phyloP scores from a whole-genome alignment of 1,139 yeast genomes.

The Insectozyma bohioensis region DNA sequence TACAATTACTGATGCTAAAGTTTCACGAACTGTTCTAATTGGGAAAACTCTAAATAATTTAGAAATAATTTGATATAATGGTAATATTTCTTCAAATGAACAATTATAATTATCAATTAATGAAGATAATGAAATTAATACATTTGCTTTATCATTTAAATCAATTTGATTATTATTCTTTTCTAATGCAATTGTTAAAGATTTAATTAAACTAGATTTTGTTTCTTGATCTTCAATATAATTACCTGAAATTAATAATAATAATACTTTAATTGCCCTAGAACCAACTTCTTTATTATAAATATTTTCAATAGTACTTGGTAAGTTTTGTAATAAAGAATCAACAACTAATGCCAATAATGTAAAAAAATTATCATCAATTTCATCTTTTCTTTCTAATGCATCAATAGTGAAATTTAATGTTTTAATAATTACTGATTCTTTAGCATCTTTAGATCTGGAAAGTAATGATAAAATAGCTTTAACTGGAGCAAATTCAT shows the following conservation, averaged over 20 bases:
- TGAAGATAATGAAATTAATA: slow-evolving; percentile 57
- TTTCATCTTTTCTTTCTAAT: slow-evolving; percentile 32
- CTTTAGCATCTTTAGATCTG: slow-evolving; percentile 57
- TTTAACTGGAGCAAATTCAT: slow-evolving; percentile 53
- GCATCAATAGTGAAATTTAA: slow-evolving; percentile 55
- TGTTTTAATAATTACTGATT: slow-evolving; percentile 57
- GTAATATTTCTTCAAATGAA: slow-evolving; percentile 50
- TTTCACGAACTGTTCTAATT: slow-evolving; percentile 60
- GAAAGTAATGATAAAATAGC: slow-evolving; percentile 58
- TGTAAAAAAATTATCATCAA: slow-evolving; percentile 46
- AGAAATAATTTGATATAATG: slow-evolving; percentile 56
- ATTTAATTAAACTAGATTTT: slow-evolving; percentile 51
- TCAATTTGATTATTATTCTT: slow-evolving; percentile 60
- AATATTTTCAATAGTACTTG: slow-evolving; percentile 45
- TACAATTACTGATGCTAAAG: slow-evolving; percentile 58
- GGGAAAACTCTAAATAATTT: slow-evolving; percentile 57
- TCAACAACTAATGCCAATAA: slow-evolving; percentile 57
- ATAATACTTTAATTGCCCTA: slow-evolving; percentile 51
- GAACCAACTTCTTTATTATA: slow-evolving; percentile 51
- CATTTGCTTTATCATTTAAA: slow-evolving; percentile 53
- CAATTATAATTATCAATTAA: slow-evolving; percentile 56
- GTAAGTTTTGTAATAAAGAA: slow-evolving; percentile 52
- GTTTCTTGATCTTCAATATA: slow-evolving; percentile 60
- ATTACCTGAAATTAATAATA: slow-evolving; percentile 58
- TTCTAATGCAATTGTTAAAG: slow-evolving; percentile 63